Evolutionary conservation across 495 filamentous ascomycete species (phyloP).

Genomic region (Neurospora sp.): DNA sequence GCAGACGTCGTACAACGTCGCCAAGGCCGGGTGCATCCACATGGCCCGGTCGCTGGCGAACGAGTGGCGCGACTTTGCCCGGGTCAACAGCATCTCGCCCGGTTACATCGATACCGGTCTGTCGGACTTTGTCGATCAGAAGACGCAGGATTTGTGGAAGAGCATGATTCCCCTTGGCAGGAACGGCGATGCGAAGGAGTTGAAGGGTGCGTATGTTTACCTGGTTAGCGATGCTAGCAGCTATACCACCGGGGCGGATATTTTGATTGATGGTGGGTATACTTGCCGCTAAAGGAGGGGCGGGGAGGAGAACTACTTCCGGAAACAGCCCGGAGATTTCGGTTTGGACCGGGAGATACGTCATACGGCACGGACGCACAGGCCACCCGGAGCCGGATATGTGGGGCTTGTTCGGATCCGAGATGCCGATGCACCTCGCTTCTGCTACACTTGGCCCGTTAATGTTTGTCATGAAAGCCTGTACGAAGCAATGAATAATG

Average conservation of each 20-base stretch:
- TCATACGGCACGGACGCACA: not conserved
- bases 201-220: conserved; percentile 79
- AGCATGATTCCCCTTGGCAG: conserved; percentile 71
- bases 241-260: conserved; percentile 42
- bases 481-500: not conserved
- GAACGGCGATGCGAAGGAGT: conserved; percentile 65
- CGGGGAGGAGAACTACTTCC: not conserved
- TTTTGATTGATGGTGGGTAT: conserved; percentile 50
- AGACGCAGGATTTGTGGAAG: conserved; percentile 63
- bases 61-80: conserved; percentile 70
- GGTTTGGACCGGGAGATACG: not conserved
- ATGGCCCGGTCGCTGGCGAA: conserved; percentile 50
- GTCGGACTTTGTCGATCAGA: conserved; percentile 60
- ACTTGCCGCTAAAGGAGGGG: conserved; percentile 19
- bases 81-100: conserved; percentile 63
- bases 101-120: conserved; percentile 75
- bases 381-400: not conserved
- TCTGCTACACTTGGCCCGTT: not conserved
- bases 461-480: not conserved
- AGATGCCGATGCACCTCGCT: not conserved
- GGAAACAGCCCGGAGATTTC: not conserved
- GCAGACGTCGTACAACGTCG: conserved; percentile 69
- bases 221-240: conserved; percentile 59
- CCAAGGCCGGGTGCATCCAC: conserved; percentile 52
- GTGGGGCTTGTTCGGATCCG: not conserved